phyloP scores from a whole-genome alignment of 2,329 filamentous ascomycete genomes.

The Lachnellula willkommii region DNA sequence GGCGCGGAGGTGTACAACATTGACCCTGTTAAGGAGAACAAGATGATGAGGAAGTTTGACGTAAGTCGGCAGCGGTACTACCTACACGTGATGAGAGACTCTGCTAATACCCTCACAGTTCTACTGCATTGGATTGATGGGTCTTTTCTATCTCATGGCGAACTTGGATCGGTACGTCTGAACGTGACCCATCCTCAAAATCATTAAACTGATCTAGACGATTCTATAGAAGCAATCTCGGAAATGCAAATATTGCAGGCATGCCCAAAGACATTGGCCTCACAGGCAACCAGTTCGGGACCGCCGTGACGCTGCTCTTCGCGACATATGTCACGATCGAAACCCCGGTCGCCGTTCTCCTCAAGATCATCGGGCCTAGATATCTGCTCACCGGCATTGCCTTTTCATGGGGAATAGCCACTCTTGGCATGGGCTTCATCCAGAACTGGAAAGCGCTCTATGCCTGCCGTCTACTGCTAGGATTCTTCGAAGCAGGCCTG shows the following conservation, averaged over 20 bases:
- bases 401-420: constrained; percentile 32
- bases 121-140: constrained; percentile 35
- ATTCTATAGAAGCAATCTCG: constrained; percentile 4
- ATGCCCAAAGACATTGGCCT: constrained; percentile 15
- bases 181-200: background rate
- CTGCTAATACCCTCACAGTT: constrained; percentile 24
- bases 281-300: constrained; percentile 15
- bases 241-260: constrained; percentile 18
- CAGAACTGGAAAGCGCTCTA: constrained; percentile 37
- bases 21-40: constrained; percentile 40
- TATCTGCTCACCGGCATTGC: constrained; percentile 33
- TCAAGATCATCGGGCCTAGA: constrained; percentile 42
- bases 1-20: constrained; percentile 23
- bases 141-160: constrained; percentile 48
- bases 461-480: constrained; percentile 32
- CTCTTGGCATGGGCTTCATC: constrained; percentile 40
- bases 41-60: constrained; percentile 43
- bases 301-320: constrained; percentile 42
- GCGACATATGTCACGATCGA: constrained; percentile 47
- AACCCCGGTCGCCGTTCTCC: constrained; percentile 40
- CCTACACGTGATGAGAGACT: background rate
- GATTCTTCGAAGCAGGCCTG: constrained; percentile 28
- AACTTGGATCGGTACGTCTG: constrained; percentile 42
- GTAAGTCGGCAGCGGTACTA: constrained; percentile 20
- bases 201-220: background rate